Conservation (phyloP, 2,329 filamentous ascomycete genomes). For the Purpureocillium lavendulum region DNA sequence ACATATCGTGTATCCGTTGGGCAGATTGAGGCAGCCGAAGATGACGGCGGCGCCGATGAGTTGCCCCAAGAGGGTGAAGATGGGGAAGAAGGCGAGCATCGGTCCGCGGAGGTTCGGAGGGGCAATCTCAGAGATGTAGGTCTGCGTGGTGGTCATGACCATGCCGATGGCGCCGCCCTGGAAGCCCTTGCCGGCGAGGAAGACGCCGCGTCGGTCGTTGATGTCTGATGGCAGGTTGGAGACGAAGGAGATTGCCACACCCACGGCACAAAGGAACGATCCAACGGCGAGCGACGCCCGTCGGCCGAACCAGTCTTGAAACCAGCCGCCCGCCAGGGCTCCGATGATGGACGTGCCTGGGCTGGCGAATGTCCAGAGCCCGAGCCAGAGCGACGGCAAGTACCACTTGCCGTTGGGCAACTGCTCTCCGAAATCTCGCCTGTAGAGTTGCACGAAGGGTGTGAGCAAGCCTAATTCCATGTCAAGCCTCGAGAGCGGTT, state of each 20-base stretch:
- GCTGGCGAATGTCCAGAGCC: conserved; percentile 32
- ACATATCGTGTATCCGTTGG: conserved; percentile 28
- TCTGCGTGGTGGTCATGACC: conserved; percentile 32
- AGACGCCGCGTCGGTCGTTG: conserved; percentile 24
- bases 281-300: conserved; percentile 24
- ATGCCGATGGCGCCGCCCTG: conserved; percentile 36
- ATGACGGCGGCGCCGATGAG: conserved; percentile 35
- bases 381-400: conserved; percentile 33
- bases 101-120: conserved; percentile 36
- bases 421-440: conserved; percentile 23
- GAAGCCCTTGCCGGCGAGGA: conserved; percentile 35
- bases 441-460: too few species aligned
- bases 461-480: too few species aligned
- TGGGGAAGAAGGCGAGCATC: conserved; percentile 38
- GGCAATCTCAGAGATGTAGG: conserved; percentile 42
- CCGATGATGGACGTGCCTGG: conserved; percentile 30
- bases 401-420: conserved; percentile 20
- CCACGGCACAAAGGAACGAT: conserved; percentile 25
- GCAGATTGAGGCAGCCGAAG: conserved; percentile 18
- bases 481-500: too few species aligned
- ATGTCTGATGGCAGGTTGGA: conserved; percentile 12
- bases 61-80: conserved; percentile 39
- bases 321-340: conserved; percentile 24
- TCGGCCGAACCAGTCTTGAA: conserved; percentile 31
- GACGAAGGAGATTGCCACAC: conserved; percentile 22